These are phyloP conservation scores for Russula griseocarnosa DNA, from an alignment of 768 basidiomycete species.

Conservation along the genomic window DNA sequence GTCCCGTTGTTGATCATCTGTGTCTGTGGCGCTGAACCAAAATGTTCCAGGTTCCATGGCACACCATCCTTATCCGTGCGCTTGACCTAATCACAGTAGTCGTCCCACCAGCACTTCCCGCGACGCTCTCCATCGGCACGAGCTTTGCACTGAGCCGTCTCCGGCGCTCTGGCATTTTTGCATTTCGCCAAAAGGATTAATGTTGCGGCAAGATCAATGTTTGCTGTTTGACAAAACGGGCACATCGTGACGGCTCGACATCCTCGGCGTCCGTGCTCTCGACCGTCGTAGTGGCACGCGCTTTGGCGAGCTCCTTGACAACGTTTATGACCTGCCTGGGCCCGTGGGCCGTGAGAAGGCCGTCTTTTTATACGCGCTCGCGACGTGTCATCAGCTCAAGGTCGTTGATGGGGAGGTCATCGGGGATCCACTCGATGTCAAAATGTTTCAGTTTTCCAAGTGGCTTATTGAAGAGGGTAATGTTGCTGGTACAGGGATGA, in stretches of 20 bases:
- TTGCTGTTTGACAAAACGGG: constrained; percentile 98
- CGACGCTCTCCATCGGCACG: constrained; percentile 95
- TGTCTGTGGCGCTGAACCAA: constrained; percentile 13
- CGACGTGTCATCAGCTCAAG: constrained; percentile 95
- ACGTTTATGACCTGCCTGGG: constrained; percentile 68
- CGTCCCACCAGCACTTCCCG: constrained; percentile 95
- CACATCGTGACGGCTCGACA: constrained; percentile 94
- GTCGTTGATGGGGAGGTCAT: constrained; percentile 83
- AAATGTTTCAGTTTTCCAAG: constrained; percentile 96
- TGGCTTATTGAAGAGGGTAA: constrained; percentile 96
- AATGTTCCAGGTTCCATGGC: constrained; percentile 67
- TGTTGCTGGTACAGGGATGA: constrained; percentile 61
- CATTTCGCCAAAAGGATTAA: constrained; percentile 96
- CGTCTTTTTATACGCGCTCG: constrained; percentile 84
- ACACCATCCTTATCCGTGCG: constrained; percentile 86
- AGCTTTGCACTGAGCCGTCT: constrained; percentile 90
- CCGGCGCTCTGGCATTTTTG: constrained; percentile 89
- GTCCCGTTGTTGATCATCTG: constrained; percentile 31
- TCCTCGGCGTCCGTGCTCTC: constrained; percentile 85
- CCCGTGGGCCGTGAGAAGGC: constrained; percentile 69
- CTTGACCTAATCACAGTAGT: constrained; percentile 95
- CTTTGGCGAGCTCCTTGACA: constrained; percentile 87
- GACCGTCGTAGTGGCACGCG: constrained; percentile 57
- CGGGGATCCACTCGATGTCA: constrained; percentile 93
- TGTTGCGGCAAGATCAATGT: constrained; percentile 91